Base-by-base conservation (phyloP, 2,329 filamentous ascomycete genomes). In the Trichoderma oligosporum region DNA sequence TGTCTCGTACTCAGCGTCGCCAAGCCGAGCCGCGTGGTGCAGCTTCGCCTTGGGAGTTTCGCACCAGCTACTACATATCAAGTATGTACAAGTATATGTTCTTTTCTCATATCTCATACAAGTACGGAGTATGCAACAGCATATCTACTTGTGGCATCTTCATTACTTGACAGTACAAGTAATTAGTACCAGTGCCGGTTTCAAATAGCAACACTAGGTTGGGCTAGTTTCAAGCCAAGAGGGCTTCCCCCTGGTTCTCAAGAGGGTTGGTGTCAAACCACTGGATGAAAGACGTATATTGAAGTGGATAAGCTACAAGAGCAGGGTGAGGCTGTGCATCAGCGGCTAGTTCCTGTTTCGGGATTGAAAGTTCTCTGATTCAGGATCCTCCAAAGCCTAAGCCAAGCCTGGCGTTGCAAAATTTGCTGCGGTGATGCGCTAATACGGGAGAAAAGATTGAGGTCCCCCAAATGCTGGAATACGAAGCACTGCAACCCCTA, bases 241-340 rank as follows among this genome's bases (percentile, higher is more conserved):
- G 12, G 27, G 53, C 27, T 20, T 24, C 16, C 53, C 51, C 52
- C 52, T 55, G 44, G 35, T 31, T 29, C 29, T 14, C 7, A 38
- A 38, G 35, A 7, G 12, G 35, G 35, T 33, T 51, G 36, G 53
- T 29, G 35, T 57, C 45, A 45, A 49, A 57, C 46, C 35, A 57
- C 53, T 56, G 35, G 44, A 33, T 39, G 29, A 45, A 25, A 42
- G 38, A 56, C 41, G 35, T 39, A 46, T 12, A 51, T 42, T 36
- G 36, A 33, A 16, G 54, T 57, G 54, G 54, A 44, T 51, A 42
- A 33, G 25, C 36, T 46, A n/a, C n/a, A n/a, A n/a, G n/a, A n/a
- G n/a, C 22, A 22, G 54, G 46, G 45, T 44, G 54, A 51, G 45
- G 54, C 54, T 44, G 45, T 51, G 54, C 54, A 51, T 51, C 45